phyloP scores from a whole-genome alignment of 176 grass and related monocot genomes.

The Oryza glaberrima region DNA sequence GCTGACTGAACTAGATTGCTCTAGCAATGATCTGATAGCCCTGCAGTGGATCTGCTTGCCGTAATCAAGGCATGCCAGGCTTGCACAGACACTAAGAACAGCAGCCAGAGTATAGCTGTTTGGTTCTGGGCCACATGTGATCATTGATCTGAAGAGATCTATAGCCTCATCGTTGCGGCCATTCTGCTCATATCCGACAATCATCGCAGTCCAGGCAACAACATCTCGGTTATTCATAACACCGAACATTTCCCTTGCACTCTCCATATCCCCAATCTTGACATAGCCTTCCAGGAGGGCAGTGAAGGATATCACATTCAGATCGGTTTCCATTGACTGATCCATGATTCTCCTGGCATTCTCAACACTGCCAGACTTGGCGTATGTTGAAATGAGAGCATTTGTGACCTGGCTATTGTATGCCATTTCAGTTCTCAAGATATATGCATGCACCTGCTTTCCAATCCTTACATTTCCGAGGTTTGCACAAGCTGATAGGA shows the following conservation, averaged over 20 bases:
- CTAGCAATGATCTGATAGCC: conserved; percentile 64
- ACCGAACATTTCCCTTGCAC: conserved; percentile 72
- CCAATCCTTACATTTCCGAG: conserved; percentile 52
- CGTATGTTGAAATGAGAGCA: conserved; percentile 78
- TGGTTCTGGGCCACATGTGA: conserved; percentile 66
- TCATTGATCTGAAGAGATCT: conserved; percentile 76
- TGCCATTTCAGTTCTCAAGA: conserved; percentile 48
- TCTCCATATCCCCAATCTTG: conserved; percentile 68
- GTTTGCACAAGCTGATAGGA: conserved; percentile 58
- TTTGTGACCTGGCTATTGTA: conserved; percentile 55
- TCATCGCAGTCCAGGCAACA: conserved; percentile 94
- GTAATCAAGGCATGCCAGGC: conserved; percentile 65
- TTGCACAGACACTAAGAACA: conserved; percentile 74
- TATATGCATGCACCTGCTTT: conserved; percentile 61
- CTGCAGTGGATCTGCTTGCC: conserved; percentile 91
- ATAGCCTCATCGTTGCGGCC: conserved; percentile 71
- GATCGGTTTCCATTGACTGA: conserved; percentile 40
- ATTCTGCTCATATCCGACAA: conserved; percentile 90
- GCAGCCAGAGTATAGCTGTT: conserved; percentile 84
- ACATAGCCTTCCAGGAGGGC: conserved; percentile 87
- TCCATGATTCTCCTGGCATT: conserved; percentile 67
- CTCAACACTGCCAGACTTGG: conserved; percentile 58
- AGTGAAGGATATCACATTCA: conserved; percentile 91
- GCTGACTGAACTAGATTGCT: conserved; percentile 64
- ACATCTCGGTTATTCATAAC: conserved; percentile 80